Evolutionary conservation across 495 filamentous ascomycete species (phyloP), one percentile per base, ranked within the genome.

Genomic region (Clohesyomyces aquaticus): DNA sequence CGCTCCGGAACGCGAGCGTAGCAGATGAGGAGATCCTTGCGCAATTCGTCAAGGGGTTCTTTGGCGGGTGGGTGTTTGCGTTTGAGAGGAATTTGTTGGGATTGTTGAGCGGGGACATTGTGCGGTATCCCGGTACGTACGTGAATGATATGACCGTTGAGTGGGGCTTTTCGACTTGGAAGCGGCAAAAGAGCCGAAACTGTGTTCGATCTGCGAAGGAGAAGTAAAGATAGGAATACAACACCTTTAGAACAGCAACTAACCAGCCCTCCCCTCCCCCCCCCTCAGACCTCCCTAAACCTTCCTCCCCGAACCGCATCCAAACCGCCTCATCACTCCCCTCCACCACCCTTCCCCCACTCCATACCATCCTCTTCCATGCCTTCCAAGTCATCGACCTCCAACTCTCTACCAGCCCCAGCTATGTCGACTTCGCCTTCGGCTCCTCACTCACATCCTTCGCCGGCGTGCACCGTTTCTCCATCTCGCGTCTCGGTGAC

Each of bases 351-450:
- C 35, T 46, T 2, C 54, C 35, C 8, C 35, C n/a, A 26, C 4
- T 46, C 10, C n/a, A 57, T 23, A 22, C 54, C 4, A 43, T 57
- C 4, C 38, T 57, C 4, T 57, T 57, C 23, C 32, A 38, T 14
- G 54, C 35, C 3, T 57, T 57, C 25, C 54, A 46, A 26, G 38
- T 57, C 54, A 18, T 46, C 9, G 54, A 21, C 1, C 21, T 16
- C 4, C 18, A 47, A 11, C 3, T n/a, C 2, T 21, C 11, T 4
- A 21, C 27, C 19, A 52, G 28, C 23, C 29, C 41, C 22, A 61
- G 58, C 19, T 61, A 61, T 28, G 53, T 61, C 43, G 58, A 61
- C 43, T 8, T 61, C 10, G 58, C 32, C 3, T 61, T 42, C 26
- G 47, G 48, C 3, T 29, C 28, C 10, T 42, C 49, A 11, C 28